Base-by-base conservation (phyloP, 2,329 filamentous ascomycete genomes). In the Ceratocystis destructans region DNA sequence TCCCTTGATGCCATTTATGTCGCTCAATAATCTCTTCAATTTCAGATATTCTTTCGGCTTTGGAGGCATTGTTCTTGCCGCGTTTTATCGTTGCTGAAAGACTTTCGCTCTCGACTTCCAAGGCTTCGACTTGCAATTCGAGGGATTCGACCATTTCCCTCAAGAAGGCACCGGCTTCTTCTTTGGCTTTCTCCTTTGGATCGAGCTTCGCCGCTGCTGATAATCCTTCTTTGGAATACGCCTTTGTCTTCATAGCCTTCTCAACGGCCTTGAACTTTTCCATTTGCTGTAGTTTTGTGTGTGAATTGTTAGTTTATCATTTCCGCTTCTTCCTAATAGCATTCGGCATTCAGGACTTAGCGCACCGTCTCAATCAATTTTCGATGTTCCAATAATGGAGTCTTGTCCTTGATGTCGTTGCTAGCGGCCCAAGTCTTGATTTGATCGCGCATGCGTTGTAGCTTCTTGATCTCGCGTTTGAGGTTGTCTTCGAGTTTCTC, bases 181-280 rank as follows among this genome's bases (percentile, higher is more conserved):
- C 81, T 78, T 96, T 96, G 75, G 96, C 93, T 76, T 95, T 90
- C 76, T 97, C 94, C 75, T 92, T 96, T n/a, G 94, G 94, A 78
- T 99, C 94, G 70, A 97, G 83, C 77, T 96, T 95, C 63, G 90
- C 87, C 31, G 91, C 90, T 64, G 93, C 89, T 70, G 90, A 94
- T 70, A 99, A 79, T 57, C 94, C 94, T 77, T 97, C 94, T 80
- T 99, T 97, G 69, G 94, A 97, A 78, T 96, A 99, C 69, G 94
- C 94, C 77, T 99, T 99, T 67, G 94, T 99, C 82, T 99, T 99
- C 94, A 99, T 97, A 73, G 96, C 94, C 81, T 99, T 99, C 77
- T 99, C 94, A 64, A 99, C 94, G n/a, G 92, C 93, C 80, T 99
- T 99, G 84, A 99, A 99, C 73, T 90, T 91, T 79, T 99, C 94